These are phyloP conservation scores for Lasiodiplodia sp. DNA, from an alignment of 2,329 filamentous ascomycete genomes.

Conservation along the genomic window DNA sequence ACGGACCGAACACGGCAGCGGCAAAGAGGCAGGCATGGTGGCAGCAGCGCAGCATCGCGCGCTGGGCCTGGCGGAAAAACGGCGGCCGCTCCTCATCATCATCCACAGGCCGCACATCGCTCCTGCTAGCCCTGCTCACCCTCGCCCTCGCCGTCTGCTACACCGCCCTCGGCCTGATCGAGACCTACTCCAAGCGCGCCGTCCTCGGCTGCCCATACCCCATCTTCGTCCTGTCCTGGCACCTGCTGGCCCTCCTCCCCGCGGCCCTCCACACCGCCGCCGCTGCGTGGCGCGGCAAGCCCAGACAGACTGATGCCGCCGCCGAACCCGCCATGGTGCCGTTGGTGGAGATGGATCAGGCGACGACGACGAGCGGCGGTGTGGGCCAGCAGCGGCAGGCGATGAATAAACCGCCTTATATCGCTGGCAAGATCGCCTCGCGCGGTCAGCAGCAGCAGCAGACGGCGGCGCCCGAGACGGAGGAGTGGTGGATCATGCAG, in stretches of 20 bases:
- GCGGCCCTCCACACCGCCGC: conserved; percentile 36
- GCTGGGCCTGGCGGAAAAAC: conserved; percentile 23
- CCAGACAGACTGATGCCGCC: background rate
- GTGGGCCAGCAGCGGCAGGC: background rate
- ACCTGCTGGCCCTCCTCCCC: conserved; percentile 37
- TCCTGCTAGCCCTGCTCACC: conserved; percentile 5
- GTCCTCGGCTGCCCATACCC: conserved; percentile 43
- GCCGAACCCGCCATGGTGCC: background rate
- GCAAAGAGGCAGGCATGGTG: background rate
- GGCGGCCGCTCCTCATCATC: too few species aligned
- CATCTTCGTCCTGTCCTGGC: conserved; percentile 39
- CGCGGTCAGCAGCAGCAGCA: too few species aligned
- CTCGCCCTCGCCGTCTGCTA: conserved; percentile 33
- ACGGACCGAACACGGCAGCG: background rate
- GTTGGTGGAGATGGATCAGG: background rate
- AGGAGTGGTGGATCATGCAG: conserved; percentile 41
- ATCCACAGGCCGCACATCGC: background rate
- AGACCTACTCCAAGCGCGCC: conserved; percentile 43
- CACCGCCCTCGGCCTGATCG: conserved; percentile 36
- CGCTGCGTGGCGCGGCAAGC: background rate
- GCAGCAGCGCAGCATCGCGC: conserved; percentile 30
- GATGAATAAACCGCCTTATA: background rate
- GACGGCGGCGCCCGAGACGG: conserved; percentile 38
- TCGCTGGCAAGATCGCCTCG: too few species aligned
- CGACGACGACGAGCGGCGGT: background rate